These are phyloP conservation scores for Panaeolus cyanescens DNA, from an alignment of 768 basidiomycete species.

Conservation along the genomic window DNA sequence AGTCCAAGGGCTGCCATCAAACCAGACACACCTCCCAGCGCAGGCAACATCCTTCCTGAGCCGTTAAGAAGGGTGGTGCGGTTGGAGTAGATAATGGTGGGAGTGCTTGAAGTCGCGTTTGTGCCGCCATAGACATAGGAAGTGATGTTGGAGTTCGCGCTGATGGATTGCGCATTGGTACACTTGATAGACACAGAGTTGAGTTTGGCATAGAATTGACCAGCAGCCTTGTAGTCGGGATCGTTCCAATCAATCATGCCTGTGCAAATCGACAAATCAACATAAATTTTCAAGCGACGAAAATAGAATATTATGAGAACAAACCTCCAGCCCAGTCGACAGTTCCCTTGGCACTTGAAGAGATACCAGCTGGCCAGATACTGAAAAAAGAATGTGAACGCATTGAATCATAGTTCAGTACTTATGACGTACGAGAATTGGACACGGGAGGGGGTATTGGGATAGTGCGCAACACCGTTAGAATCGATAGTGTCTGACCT, in stretches of 20 bases:
- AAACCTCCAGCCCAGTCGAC: constrained; percentile 75
- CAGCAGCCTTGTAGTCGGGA: constrained; percentile 73
- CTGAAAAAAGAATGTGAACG: constrained; percentile 30
- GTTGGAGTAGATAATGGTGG: constrained; percentile 61
- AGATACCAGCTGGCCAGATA: constrained; percentile 83
- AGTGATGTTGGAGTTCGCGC: constrained; percentile 47
- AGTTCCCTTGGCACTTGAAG: constrained; percentile 61
- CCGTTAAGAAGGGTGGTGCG: constrained; percentile 55
- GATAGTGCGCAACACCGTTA: constrained; percentile 65
- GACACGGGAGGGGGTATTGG: constrained; percentile 77
- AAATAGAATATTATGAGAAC: background rate
- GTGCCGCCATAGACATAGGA: constrained; percentile 60
- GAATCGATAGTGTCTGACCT: constrained; percentile 57
- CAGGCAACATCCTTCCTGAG: constrained; percentile 28
- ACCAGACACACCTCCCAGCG: constrained; percentile 18
- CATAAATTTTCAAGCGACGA: background rate
- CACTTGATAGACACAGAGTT: constrained; percentile 67
- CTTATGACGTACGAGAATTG: constrained; percentile 77
- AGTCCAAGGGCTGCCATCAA: constrained; percentile 21
- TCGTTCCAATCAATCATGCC: constrained; percentile 81
- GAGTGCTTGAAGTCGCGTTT: constrained; percentile 54
- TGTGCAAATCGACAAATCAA: constrained; percentile 8
- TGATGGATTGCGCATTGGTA: constrained; percentile 46
- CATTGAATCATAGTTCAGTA: no score
- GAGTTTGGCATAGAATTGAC: constrained; percentile 72